Evolutionary conservation across 73 alveolate species (phyloP).

Genomic region (Tetrahymena malaccensis): DNA sequence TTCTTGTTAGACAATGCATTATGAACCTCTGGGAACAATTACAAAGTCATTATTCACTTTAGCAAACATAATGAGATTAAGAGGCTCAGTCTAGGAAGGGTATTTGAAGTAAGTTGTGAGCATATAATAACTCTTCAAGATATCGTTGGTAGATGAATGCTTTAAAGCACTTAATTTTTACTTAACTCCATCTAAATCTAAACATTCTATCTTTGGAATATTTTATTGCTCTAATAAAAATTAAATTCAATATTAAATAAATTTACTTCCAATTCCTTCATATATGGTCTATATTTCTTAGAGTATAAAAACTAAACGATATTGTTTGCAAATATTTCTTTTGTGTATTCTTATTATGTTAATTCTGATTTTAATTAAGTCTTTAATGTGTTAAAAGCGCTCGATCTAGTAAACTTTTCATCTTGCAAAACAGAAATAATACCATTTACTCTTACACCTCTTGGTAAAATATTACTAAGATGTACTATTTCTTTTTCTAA

Average conservation of each 20-base stretch:
- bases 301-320: background rate
- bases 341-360: background rate
- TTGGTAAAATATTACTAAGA: background rate
- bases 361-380: background rate
- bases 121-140: background rate
- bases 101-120: background rate
- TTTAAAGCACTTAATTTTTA: background rate
- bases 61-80: background rate
- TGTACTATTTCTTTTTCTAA: background rate
- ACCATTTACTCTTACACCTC: background rate
- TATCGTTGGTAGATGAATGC: background rate
- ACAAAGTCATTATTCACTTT: background rate
- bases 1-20: background rate
- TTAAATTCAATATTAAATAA: background rate
- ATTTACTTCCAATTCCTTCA: background rate
- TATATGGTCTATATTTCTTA: background rate
- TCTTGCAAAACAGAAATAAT: background rate
- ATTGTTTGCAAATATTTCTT: background rate
- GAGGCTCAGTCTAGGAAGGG: background rate
- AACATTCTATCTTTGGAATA: background rate
- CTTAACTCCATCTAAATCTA: background rate
- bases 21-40: background rate
- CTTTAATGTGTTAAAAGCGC: background rate
- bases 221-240: too few species aligned
- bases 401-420: background rate